Conservation (phyloP, 768 basidiomycete species). For the Boletus huronensis region DNA sequence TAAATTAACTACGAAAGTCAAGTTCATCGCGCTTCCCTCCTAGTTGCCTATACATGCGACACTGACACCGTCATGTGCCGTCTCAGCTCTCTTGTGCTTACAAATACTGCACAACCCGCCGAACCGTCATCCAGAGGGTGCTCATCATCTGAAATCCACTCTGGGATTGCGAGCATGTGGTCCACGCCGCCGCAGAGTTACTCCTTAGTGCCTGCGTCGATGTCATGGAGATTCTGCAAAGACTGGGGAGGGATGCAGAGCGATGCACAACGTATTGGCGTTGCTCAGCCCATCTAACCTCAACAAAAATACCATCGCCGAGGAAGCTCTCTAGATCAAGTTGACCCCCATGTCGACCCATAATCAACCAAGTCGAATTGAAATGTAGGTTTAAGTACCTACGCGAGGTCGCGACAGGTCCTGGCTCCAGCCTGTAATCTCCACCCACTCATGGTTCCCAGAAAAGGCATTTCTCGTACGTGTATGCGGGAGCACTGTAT, state of each 20-base stretch:
- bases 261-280: background rate
- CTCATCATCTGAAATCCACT: too few species aligned
- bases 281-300: background rate
- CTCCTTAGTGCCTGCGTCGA: background rate
- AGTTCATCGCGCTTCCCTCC: background rate
- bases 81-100: too few species aligned
- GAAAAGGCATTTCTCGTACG: background rate
- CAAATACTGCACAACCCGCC: too few species aligned
- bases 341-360: background rate
- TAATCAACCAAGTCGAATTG: background rate
- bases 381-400: background rate
- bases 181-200: background rate
- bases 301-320: background rate
- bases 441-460: background rate
- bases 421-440: background rate
- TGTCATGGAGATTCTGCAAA: background rate
- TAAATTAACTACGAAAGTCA: background rate
- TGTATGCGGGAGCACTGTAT: background rate
- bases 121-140: too few species aligned
- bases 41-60: background rate
- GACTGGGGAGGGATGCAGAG: background rate
- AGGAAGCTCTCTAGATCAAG: background rate
- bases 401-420: background rate
- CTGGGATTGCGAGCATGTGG: too few species aligned
- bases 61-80: background rate